These are phyloP conservation scores for Fusarium floridanum DNA, from an alignment of 2,329 filamentous ascomycete species.

Conservation along the genomic window DNA sequence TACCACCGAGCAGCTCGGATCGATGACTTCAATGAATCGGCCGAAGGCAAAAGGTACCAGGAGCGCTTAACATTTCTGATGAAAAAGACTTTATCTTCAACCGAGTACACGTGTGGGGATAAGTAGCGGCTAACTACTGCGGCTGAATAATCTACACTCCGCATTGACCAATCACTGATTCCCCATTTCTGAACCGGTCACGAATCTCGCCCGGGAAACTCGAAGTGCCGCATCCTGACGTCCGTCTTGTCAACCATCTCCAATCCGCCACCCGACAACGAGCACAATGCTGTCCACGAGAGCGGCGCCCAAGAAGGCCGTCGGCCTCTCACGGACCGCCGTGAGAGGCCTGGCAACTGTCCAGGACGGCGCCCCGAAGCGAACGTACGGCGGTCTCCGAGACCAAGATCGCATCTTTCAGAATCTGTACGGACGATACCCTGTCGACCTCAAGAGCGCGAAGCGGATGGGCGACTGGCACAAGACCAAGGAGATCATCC, in stretches of 20 bases:
- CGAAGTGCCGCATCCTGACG: slow-evolving; percentile 54
- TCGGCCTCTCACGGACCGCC: slow-evolving; percentile 58
- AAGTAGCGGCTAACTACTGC: slow-evolving; percentile 48
- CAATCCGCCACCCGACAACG: slow-evolving; percentile 50
- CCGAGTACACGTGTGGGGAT: neutral
- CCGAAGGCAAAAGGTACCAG: slow-evolving; percentile 19
- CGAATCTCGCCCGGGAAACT: slow-evolving; percentile 51
- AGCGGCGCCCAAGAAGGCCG: slow-evolving; percentile 56
- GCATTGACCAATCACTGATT: slow-evolving; percentile 59
- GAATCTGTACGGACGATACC: slow-evolving; percentile 95
- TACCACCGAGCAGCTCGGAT: slow-evolving; percentile 25
- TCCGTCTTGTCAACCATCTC: slow-evolving; percentile 46
- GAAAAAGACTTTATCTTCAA: slow-evolving; percentile 16
- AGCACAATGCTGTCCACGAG: slow-evolving; percentile 61
- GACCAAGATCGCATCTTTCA: slow-evolving; percentile 99
- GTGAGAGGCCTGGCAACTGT: slow-evolving; percentile 84
- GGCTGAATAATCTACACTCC: slow-evolving; percentile 46
- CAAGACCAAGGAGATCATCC: slow-evolving; percentile 98
- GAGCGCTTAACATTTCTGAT: slow-evolving; percentile 38
- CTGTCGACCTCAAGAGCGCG: slow-evolving; percentile 89
- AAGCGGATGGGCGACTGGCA: slow-evolving; percentile 99
- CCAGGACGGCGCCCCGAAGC: slow-evolving; percentile 78
- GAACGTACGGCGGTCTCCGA: slow-evolving; percentile 85
- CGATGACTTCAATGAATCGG: slow-evolving; percentile 44
- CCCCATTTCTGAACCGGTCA: slow-evolving; percentile 53